Evolutionary conservation across 176 grass and related monocot species (phyloP).

Genomic region (Ensete ventricosum): DNA sequence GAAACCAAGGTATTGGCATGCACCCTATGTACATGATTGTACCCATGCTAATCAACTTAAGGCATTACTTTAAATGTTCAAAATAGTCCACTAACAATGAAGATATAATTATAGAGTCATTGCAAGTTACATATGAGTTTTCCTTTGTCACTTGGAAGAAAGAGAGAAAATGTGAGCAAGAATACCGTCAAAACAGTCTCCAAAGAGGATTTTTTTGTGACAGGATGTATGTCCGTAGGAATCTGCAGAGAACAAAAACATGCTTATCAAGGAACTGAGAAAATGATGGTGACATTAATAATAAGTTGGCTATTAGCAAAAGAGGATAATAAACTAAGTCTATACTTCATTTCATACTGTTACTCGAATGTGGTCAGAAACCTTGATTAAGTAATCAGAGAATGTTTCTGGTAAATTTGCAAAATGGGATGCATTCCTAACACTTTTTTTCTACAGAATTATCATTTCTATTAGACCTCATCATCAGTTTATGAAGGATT

Average conservation of each 20-base stretch:
- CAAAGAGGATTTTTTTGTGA: conserved; percentile 86
- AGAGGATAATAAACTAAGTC: neutral
- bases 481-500: neutral
- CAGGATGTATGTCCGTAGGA: conserved; percentile 82
- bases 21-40: neutral
- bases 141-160: neutral
- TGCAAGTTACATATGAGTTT: neutral
- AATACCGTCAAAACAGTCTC: conserved; percentile 97
- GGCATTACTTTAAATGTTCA: neutral
- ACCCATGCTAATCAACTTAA: too few species aligned
- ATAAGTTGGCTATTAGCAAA: neutral
- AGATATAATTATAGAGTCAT: neutral
- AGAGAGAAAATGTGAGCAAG: conserved; percentile 7
- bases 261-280: neutral
- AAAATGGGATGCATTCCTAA: neutral
- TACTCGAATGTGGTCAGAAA: neutral
- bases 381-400: neutral
- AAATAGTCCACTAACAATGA: neutral
- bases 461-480: neutral
- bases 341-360: neutral
- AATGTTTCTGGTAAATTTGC: neutral
- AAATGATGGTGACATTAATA: too few species aligned
- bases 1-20: neutral
- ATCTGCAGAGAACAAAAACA: conserved; percentile 43
- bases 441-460: neutral